Evolutionary conservation across 2,329 filamentous ascomycete genomes (phyloP), one percentile per base, ranked within the genome.

Genomic region (Pyrenophora tritici-repentis): DNA sequence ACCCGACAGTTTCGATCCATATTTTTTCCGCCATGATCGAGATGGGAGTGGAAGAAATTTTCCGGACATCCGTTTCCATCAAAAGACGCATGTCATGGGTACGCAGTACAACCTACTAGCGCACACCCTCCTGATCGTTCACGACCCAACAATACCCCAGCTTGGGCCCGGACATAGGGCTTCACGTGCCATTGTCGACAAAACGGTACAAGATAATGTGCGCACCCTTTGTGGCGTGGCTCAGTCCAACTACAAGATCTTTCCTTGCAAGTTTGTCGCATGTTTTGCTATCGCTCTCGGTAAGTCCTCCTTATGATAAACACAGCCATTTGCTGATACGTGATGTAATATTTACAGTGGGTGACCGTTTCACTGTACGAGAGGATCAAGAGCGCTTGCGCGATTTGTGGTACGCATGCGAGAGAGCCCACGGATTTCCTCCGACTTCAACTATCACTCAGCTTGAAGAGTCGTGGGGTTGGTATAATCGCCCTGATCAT

Each of bases 141-240:
- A 73, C 36, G 65, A 73, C 41, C 71, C 71, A 6, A 67, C 65
- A 0, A 70, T 72, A n/a, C 70, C 70, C 8, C 70, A 73, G 46
- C 58, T 73, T 16, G 70, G 70, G 1, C 70, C 69, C 6, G 63
- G 65, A 32, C 65, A 70, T 26, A 72, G 65, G 38, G 65, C 70
- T 38, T 67, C 67, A 14, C 64, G 67, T 8, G 60, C 58, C 6
- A 53, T 63, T 6, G 63, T 74, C 4, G 70, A 74, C 32, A 65
- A 53, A 52, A 63, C 62, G 37, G 68, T 69, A 7, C 68, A 70
- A 56, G 64, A 70, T 22, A 65, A 71, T 44, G 71, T 74, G 1
- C 68, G 71, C 12, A 65, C 60, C n/a, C 58, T 74, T 4, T 67
- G 66, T 42, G 69, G 70, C 16, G 69, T 73, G 31, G 70, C 70